Base-by-base conservation (phyloP, 2,329 filamentous ascomycete genomes). In the Polychaeton citri region DNA sequence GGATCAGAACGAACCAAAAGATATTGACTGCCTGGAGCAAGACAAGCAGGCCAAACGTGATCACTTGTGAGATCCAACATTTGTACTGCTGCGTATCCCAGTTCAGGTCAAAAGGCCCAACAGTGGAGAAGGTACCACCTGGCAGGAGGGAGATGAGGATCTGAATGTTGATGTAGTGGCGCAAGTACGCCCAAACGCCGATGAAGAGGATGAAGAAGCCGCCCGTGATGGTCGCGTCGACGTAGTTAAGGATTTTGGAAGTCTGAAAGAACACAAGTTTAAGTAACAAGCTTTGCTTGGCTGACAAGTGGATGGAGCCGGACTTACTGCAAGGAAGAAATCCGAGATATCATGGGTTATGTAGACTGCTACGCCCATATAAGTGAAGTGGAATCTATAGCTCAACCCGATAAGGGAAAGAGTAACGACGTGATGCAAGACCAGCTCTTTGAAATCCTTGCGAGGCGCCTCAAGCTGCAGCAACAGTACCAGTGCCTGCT, bases 341-440 rank as follows among this genome's bases (percentile, higher is more conserved):
- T 95, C 87, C 41, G 79, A 86, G 43, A 95, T 82, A 55, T 96
- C 87, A 60, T 93, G 85, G 7, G 87, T 94, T 43, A 90, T 85
- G 61, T 94, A 96, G 21, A 96, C 85, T 15, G 85, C 83, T 37
- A 95, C 64, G 18, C 87, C 87, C 57, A 96, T 92, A 62, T 94
- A 88, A 15, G 86, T 92, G 60, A 95, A 96, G 62, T 96, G 87
- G 68, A 94, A 96, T 42, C 85, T 77, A 64, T 95, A 96, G 65
- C 82, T 90, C 53, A 88, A 65, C 39, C 64, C 79, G 47, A 96
- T 94, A 49, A 96, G 71, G 15, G 78, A 66, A 40, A 96, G 64
- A 15, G 84, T 92, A 55, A 95, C 82, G 48, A 95, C 79, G 59
- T 96, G 87, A 59, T 96, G 87, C 37, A 79, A 76, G 34, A 94